These are phyloP conservation scores for Fusarium concolor DNA, from an alignment of 2,329 filamentous ascomycete genomes.

Conservation along the genomic window DNA sequence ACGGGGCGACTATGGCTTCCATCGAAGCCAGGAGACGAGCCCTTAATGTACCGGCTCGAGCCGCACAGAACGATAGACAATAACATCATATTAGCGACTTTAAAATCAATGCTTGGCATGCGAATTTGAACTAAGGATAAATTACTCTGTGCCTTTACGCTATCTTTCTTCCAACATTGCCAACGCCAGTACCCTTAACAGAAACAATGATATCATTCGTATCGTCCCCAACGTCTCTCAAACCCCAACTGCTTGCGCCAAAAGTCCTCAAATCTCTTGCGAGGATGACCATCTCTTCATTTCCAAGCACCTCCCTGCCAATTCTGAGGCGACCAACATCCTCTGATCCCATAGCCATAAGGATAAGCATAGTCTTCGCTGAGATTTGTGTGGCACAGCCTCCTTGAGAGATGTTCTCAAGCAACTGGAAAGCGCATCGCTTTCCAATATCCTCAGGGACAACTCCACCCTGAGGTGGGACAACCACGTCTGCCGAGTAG, in stretches of 20 bases:
- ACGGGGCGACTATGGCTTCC: conserved; percentile 65
- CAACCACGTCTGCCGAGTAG: conserved; percentile 86
- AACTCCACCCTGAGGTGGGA: conserved; percentile 81
- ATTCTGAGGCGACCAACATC: conserved; percentile 90
- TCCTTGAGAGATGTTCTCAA: conserved; percentile 84
- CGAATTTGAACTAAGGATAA: conserved; percentile 34
- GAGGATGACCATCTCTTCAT: conserved; percentile 81
- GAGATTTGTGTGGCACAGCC: conserved; percentile 83
- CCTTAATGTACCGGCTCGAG: conserved; percentile 36
- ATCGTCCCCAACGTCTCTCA: conserved; percentile 78
- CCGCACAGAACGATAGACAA: conserved; percentile 38
- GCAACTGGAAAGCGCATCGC: conserved; percentile 86
- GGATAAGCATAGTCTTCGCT: conserved; percentile 78
- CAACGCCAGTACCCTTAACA: conserved; percentile 91
- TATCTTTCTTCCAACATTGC: conserved; percentile 94
- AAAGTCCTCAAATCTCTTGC: conserved; percentile 90
- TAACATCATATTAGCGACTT: conserved; percentile 15
- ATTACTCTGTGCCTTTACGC: conserved; percentile 55
- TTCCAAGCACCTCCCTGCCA: conserved; percentile 83
- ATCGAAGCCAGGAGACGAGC: conserved; percentile 59
- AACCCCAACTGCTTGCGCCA: conserved; percentile 89
- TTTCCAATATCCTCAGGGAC: conserved; percentile 92
- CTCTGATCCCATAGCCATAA: conserved; percentile 99
- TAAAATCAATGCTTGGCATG: background rate
- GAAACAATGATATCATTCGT: conserved; percentile 84